These are phyloP conservation scores for Dipteronia sinensis DNA, from an alignment of 345 rosid species.

Conservation along the genomic window DNA sequence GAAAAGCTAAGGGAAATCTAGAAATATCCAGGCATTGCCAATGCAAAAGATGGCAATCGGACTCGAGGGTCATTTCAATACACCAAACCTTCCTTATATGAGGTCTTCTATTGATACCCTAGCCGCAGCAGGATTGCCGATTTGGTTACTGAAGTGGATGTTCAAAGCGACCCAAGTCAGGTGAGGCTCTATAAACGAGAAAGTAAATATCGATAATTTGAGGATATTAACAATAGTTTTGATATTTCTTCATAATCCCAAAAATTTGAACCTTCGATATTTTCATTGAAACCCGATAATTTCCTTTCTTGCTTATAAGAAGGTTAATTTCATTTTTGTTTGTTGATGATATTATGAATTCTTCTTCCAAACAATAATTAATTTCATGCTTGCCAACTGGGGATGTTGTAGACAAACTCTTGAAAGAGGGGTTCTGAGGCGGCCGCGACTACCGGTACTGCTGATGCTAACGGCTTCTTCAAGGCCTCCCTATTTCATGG, in stretches of 20 bases:
- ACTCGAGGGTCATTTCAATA: slow-evolving; percentile 62
- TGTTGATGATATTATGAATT: too few relatives aligned
- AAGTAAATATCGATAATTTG: too few relatives aligned
- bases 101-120: slow-evolving; percentile 69
- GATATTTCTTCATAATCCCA: too few relatives aligned
- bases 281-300: too few relatives aligned
- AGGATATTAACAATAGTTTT: too few relatives aligned
- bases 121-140: slow-evolving; percentile 49
- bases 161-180: slow-evolving; percentile 40
- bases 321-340: too few relatives aligned
- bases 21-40: slow-evolving; percentile 13
- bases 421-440: slow-evolving; percentile 49
- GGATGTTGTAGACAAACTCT: slow-evolving; percentile 70
- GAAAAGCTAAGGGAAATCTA: slow-evolving; percentile 46
- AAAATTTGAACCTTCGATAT: too few relatives aligned
- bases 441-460: slow-evolving; percentile 3
- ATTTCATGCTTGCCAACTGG: slow-evolving; percentile 49
- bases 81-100: slow-evolving; percentile 62
- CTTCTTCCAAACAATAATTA: too few relatives aligned
- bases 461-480: slow-evolving; percentile 56
- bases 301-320: too few relatives aligned
- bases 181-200: slow-evolving; percentile 4
- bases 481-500: slow-evolving; percentile 65
- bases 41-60: slow-evolving; percentile 57
- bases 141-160: slow-evolving; percentile 90